Conservation (phyloP, 116 monocot species). For the Zostera marina region DNA sequence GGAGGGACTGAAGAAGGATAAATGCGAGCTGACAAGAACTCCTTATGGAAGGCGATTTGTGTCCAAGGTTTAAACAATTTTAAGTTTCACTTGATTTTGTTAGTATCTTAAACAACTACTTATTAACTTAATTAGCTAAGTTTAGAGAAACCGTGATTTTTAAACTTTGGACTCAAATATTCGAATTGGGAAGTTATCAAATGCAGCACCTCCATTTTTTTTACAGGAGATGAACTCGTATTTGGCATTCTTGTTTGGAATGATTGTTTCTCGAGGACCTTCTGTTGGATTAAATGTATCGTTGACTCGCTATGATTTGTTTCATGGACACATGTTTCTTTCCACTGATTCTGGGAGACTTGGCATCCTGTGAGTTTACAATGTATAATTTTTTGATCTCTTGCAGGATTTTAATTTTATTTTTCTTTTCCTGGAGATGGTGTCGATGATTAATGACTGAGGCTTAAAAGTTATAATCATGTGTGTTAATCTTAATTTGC, state of each 20-base stretch:
- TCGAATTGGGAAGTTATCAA: not conserved
- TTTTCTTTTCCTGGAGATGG: too few relatives aligned
- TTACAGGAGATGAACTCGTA: slow-evolving; percentile 75
- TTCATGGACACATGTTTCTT: slow-evolving; percentile 93
- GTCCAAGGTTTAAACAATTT: slow-evolving; percentile 27
- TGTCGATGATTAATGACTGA: too few relatives aligned
- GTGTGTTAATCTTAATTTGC: not conserved
- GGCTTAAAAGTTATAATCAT: too few relatives aligned
- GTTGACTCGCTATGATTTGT: slow-evolving; percentile 79
- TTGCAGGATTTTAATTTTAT: too few relatives aligned
- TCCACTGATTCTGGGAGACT: slow-evolving; percentile 56
- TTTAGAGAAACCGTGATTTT: not conserved
- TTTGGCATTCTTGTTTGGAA: slow-evolving; percentile 77
- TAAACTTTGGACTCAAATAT: not conserved
- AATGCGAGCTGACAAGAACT: slow-evolving; percentile 74
- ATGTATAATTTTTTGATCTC: not conserved
- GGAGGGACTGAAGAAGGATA: slow-evolving; percentile 43
- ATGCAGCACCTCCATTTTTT: not conserved
- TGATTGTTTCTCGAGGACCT: slow-evolving; percentile 53
- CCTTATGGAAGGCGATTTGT: slow-evolving; percentile 70
- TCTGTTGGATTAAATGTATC: slow-evolving; percentile 61
- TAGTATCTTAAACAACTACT: not conserved
- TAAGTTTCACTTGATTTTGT: not conserved
- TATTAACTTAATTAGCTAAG: not conserved
- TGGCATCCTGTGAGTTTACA: slow-evolving; percentile 70